phyloP scores from a whole-genome alignment of 768 basidiomycete species.

The Boletus patriciae region DNA sequence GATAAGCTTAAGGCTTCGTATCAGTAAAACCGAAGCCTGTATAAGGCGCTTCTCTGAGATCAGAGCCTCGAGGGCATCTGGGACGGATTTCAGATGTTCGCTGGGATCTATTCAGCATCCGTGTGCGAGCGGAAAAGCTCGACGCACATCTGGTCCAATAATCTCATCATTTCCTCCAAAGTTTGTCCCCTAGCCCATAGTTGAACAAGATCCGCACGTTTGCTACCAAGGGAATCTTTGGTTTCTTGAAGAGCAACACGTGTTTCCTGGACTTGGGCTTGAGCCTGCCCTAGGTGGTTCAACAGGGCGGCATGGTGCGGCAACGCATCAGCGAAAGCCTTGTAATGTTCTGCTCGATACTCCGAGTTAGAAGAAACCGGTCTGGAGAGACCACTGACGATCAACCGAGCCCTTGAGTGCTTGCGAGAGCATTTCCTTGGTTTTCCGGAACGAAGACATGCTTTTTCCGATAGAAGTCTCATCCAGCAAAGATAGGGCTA shows the following conservation, averaged over 20 bases:
- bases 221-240: conserved; percentile 75
- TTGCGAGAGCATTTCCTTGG: conserved; percentile 73
- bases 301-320: conserved; percentile 85
- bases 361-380: conserved; percentile 2
- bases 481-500: conserved; percentile 88
- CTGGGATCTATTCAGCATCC: conserved; percentile 42
- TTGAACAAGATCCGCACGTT: conserved; percentile 86
- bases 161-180: conserved; percentile 92
- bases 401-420: conserved; percentile 88
- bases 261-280: conserved; percentile 70
- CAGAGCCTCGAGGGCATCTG: conserved; percentile 89
- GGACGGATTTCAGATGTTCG: conserved; percentile 86
- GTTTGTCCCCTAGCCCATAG: conserved; percentile 87
- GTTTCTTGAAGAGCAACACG: conserved; percentile 72
- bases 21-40: conserved; percentile 83
- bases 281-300: conserved; percentile 67
- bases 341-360: conserved; percentile 71
- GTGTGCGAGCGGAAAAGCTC: conserved; percentile 3
- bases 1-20: conserved; percentile 85
- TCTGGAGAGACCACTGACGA: conserved; percentile 48
- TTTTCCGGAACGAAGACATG: conserved; percentile 72
- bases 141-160: conserved; percentile 91
- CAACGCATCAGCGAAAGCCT: conserved; percentile 91
- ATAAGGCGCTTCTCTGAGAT: conserved; percentile 94
- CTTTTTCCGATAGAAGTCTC: conserved; percentile 69